Evolutionary conservation across 805 yeast genomes (phyloP), one percentile per base, ranked within the genome.

Genomic region (Metschnikowia picachoensis): DNA sequence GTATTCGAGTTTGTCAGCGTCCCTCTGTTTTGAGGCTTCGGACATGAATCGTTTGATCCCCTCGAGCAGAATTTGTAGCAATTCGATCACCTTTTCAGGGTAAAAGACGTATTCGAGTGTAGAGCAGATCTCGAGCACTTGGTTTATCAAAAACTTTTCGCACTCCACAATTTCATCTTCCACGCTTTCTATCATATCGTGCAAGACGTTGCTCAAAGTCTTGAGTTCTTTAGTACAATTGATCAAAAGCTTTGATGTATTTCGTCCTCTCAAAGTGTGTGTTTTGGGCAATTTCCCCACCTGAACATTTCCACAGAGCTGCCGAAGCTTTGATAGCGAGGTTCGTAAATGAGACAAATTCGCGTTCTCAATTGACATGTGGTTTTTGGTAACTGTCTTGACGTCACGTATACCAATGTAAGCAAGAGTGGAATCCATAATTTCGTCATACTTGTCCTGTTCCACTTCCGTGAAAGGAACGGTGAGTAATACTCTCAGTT

Each of bases 381-480:
- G 77, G 10, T 72, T 73, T 4, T 67, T 57, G 1, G 70, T 60
- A 0, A 85, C 84, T 35, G 70, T 70, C 13, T 82, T 82, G 30
- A 68, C 63, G 8, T 76, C 78, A 56, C 73, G 73, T 31, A 83
- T 68, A 4, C 82, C 82, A 30, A 80, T 86, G 29, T 70, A 76
- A 13, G 64, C 58, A 42, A 80, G 67, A 57, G 89, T 88, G n/a
- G 78, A 76, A 15, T 76, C 72, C 58, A 80, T 80, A 16, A 80
- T 55, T 52, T 81, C 80, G 42, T 82, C 77, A 60, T 94, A 94
- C 57, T 87, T 83, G 59, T 87, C 89, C 58, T 86, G 85, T 60
- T 94, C 99, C 16, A 94, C 78, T 0, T 88, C 82, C 3, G 86
- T 82, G 61, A 94, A 86, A 2, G 90, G 88, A 15, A 87, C 72